phyloP scores from a whole-genome alignment of 768 basidiomycete species.

The Cystofilobasidium capitatum region DNA sequence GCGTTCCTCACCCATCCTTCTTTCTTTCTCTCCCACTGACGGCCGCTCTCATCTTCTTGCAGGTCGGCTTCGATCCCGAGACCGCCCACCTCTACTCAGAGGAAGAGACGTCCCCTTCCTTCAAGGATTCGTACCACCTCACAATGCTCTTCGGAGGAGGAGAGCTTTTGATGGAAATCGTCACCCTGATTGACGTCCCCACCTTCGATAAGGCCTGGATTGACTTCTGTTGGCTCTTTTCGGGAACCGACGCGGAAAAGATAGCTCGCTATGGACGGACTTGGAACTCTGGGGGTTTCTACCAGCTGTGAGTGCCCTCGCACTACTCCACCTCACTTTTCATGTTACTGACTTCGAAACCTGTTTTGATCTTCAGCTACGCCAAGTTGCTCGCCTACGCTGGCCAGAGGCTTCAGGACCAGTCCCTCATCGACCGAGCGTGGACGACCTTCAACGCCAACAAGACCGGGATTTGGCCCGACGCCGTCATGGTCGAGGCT shows the following conservation, averaged over 20 bases:
- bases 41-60: background rate
- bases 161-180: conserved; percentile 11
- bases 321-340: too few species aligned
- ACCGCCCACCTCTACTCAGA: conserved; percentile 6
- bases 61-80: conserved; percentile 10
- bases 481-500: conserved; percentile 3
- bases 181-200: conserved; percentile 11
- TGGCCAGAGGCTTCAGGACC: background rate
- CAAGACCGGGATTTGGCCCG: conserved; percentile 16
- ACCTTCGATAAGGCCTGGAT: conserved; percentile 6
- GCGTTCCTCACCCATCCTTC: background rate
- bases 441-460: conserved; percentile 10
- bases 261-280: conserved; percentile 1
- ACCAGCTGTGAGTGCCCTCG: conserved; percentile 1
- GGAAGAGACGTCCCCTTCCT: conserved; percentile 17
- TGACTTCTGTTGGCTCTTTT: conserved; percentile 9
- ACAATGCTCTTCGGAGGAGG: conserved; percentile 13
- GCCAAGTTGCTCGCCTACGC: conserved; percentile 13
- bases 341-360: too few species aligned
- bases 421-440: conserved; percentile 7
- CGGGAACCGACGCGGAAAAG: background rate
- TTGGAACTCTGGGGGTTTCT: conserved; percentile 5
- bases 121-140: conserved; percentile 4
- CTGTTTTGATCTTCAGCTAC: too few species aligned
- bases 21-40: background rate